Percentiles rank a stretch among this genome's conserved stretches.
Conservation (phyloP, 441 rosid species). For the Metrosideros polymorpha region DNA sequence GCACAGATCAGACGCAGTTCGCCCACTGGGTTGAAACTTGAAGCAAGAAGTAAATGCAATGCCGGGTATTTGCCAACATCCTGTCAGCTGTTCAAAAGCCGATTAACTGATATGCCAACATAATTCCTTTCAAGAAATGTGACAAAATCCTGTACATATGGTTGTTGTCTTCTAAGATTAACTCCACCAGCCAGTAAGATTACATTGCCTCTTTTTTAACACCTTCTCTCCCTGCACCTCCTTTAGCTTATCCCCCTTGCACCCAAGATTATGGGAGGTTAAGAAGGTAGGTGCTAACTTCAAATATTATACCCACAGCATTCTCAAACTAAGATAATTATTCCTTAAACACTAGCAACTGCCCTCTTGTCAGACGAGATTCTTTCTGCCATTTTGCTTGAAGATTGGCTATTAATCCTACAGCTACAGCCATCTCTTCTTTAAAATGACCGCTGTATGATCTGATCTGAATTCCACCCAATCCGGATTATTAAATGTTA, state of each 20-base stretch:
- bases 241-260: no score
- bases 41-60: neutral
- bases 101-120: neutral
- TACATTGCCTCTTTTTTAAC: neutral
- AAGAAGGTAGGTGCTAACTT: neutral
- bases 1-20: neutral
- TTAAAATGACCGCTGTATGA: conserved; percentile 56
- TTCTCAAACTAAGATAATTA: neutral
- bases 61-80: neutral
- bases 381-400: conserved; percentile 19
- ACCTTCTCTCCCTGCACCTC: no score
- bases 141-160: neutral
- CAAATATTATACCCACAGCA: neutral
- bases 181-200: neutral
- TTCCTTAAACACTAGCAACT: neutral
- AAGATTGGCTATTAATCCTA: conserved; percentile 15
- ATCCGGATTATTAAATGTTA: no score
- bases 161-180: neutral
- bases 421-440: conserved; percentile 13
- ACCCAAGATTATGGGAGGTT: neutral
- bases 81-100: neutral
- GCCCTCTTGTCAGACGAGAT: conserved; percentile 54
- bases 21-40: neutral
- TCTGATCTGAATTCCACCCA: conserved; percentile 85
- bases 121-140: neutral